These are phyloP conservation scores for Nicotiana tomentosiformis DNA, from an alignment of 257 asterid genomes.

Conservation along the genomic window DNA sequence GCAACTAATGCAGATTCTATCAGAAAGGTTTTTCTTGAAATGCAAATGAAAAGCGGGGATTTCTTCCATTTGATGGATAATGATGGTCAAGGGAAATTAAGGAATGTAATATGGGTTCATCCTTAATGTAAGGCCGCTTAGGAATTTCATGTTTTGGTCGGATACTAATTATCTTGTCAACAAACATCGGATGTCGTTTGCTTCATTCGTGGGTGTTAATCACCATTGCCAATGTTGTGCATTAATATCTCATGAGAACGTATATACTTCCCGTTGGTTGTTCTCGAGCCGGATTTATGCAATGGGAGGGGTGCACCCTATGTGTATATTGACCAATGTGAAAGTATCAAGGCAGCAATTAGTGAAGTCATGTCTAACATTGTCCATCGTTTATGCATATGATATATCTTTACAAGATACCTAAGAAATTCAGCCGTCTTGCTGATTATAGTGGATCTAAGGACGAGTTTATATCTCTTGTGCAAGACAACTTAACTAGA, in stretches of 20 bases:
- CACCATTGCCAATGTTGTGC: conserved; percentile 3
- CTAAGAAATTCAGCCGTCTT: not conserved
- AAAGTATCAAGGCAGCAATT: not conserved
- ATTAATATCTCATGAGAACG: not conserved
- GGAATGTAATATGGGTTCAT: conserved; percentile 11
- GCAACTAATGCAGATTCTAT: not conserved
- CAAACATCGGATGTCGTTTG: not conserved
- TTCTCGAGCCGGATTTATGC: not conserved
- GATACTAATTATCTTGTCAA: not conserved
- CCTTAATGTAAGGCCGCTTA: not conserved
- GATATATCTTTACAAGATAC: not conserved
- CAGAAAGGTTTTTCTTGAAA: not conserved
- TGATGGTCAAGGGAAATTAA: conserved; percentile 3
- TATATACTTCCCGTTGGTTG: not conserved
- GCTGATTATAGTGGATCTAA: not conserved
- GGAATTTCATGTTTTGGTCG: conserved; percentile 1
- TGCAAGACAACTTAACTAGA: not conserved
- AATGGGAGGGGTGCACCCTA: not conserved
- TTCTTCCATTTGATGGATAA: not conserved
- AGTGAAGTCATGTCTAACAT: not conserved
- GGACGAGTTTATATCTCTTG: not conserved
- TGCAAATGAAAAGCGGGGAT: not conserved
- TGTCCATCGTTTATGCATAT: not conserved
- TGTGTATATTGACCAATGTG: not conserved
- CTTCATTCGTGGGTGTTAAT: not conserved